Evolutionary conservation across 108 stramenopile species (phyloP), one percentile per base, ranked within the genome.

Genomic region (Fragilariopsis cylindrus): DNA sequence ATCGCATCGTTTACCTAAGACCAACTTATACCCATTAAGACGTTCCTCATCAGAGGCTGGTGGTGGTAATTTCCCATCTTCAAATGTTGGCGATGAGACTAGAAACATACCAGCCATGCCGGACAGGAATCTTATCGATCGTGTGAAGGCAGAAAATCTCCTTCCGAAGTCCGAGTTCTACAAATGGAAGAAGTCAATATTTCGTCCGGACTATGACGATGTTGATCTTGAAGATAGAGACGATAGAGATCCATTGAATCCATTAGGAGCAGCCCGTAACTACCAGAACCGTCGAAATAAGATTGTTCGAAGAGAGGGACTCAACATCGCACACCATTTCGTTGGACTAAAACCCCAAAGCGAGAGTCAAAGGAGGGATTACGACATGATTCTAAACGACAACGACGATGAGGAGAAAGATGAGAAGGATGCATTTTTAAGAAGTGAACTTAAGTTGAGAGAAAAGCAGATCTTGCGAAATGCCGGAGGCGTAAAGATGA

Each of bases 131-230:
- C 19, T 52, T 7, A 68, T 68, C 30, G 67, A 52, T 68, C 67
- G 67, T 13, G 67, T 68, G 7, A 73, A 47, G 6, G 67, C 67
- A 18, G 50, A 72, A 30, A 54, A 66, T 21, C 39, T 50, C 12
- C 54, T 88, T 46, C 90, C 88, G 0, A 81, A 87, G 71, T 95
- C 94, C 13, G 68, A 79, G 43, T 89, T 92, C 69, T 96, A 82
- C 65, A 48, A 42, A 12, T 96, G 93, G 93, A 88, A 91, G 64
- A 84, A 78, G 57, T 81, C 80, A 11, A 71, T 74, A 56, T 96
- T 93, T 75, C 76, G 77, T 39, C 65, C 48, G 9, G 83, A 62
- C 53, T 75, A 53, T 52, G 74, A 75, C 30, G 69, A 69, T 46
- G 45, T 44, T 4, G 74, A 73, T 12, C 67, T 65, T 4, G 69